phyloP scores from a whole-genome alignment of 1,139 yeast species.

The Debaryomycetaceae sp. region DNA sequence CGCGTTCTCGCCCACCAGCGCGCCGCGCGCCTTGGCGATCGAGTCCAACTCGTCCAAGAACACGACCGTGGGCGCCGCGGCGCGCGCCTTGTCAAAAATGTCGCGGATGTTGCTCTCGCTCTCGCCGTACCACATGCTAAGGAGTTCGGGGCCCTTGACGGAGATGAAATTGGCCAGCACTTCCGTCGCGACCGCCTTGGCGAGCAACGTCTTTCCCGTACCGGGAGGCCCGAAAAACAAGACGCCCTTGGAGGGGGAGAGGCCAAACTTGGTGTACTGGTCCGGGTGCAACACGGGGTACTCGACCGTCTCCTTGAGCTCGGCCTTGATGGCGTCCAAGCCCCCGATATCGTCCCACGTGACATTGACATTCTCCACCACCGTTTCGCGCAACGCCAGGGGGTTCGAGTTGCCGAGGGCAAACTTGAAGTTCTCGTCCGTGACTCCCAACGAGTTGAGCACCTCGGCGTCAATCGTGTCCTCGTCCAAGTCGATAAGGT shows the following conservation, averaged over 20 bases:
- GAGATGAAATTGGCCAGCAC: constrained; percentile 97
- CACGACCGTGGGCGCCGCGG: constrained; percentile 93
- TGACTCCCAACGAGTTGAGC: constrained; percentile 90
- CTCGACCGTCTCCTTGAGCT: constrained; percentile 93
- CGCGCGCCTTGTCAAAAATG: constrained; percentile 95
- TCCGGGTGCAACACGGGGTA: constrained; percentile 91
- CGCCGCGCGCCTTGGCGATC: constrained; percentile 98
- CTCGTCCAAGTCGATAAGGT: constrained; percentile 91
- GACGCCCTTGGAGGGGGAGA: constrained; percentile 98
- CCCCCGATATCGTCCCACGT: constrained; percentile 94
- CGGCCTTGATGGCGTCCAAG: constrained; percentile 95
- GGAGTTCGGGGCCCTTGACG: constrained; percentile 95
- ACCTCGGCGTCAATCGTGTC: constrained; percentile 98
- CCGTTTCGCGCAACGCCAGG: constrained; percentile 98
- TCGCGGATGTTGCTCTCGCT: constrained; percentile 99
- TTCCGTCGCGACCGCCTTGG: constrained; percentile 96
- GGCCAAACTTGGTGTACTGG: constrained; percentile 89
- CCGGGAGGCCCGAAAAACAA: constrained; percentile 97
- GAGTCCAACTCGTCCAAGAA: constrained; percentile 97
- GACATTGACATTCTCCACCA: constrained; percentile 91
- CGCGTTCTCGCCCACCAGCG: constrained; percentile 99
- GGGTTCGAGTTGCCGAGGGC: constrained; percentile 98
- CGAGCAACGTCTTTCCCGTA: constrained; percentile 95
- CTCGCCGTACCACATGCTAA: constrained; percentile 96
- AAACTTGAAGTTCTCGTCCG: constrained; percentile 97